Evolutionary conservation across 768 basidiomycete species (phyloP).

Genomic region (Jaapia argillacea): DNA sequence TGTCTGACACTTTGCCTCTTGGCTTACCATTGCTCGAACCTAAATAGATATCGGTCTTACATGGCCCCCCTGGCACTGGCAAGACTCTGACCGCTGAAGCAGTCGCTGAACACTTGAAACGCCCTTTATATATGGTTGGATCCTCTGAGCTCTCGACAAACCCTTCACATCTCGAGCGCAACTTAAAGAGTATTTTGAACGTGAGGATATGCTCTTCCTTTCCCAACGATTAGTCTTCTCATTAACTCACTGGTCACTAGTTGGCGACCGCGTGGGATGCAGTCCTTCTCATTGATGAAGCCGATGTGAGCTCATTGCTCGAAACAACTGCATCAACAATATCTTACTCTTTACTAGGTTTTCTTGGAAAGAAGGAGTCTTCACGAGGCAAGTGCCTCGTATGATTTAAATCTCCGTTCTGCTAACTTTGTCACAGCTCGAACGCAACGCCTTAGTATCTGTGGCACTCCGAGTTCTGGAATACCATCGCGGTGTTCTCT

Average conservation of each 20-base stretch:
- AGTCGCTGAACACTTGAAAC: constrained; percentile 42
- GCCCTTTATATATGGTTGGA: constrained; percentile 43
- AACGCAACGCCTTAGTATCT: constrained; percentile 17
- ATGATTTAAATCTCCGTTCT: background rate
- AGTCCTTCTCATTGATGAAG: constrained; percentile 15
- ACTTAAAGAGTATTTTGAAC: constrained; percentile 19
- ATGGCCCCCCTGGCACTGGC: constrained; percentile 17
- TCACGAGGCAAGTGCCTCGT: background rate
- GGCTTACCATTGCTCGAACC: background rate
- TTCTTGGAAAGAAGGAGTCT: background rate
- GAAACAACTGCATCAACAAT: background rate
- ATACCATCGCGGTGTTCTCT: constrained; percentile 27
- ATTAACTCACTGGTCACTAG: constrained; percentile 6
- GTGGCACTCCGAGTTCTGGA: constrained; percentile 21
- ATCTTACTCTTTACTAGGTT: background rate
- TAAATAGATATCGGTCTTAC: constrained; percentile 15
- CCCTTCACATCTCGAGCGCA: constrained; percentile 31
- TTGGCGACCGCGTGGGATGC: constrained; percentile 16
- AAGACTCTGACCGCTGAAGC: constrained; percentile 55
- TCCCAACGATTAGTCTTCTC: background rate
- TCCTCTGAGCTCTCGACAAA: constrained; percentile 44
- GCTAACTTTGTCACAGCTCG: constrained; percentile 4
- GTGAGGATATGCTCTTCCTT: constrained; percentile 7
- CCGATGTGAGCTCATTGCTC: constrained; percentile 10
- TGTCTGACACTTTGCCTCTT: background rate